A percentile compares a stretch with the other conserved stretches of the same genome.
Evolutionary conservation across 805 yeast genomes (phyloP).

Genomic region (Pichia paraexigua): DNA sequence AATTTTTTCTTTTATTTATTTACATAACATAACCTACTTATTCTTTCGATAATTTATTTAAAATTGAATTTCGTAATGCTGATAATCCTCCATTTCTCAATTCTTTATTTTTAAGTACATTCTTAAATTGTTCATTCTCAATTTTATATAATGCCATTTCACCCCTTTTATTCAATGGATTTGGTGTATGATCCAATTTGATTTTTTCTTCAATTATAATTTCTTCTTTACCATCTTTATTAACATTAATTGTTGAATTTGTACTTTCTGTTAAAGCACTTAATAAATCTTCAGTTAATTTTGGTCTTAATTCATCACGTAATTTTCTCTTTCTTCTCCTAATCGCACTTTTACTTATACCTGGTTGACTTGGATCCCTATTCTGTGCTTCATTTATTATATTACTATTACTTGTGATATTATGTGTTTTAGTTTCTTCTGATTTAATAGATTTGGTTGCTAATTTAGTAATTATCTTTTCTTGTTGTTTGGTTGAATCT

Average conservation of each 20-base stretch:
- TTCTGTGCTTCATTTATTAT: background rate
- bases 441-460: background rate
- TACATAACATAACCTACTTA: constrained; percentile 2
- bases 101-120: constrained; percentile 44
- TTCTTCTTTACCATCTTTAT: constrained; percentile 11
- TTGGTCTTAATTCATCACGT: constrained; percentile 58
- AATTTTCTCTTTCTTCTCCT: constrained; percentile 57
- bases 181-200: constrained; percentile 31
- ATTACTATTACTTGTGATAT: constrained; percentile 1
- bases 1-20: constrained; percentile 1
- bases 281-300: constrained; percentile 53
- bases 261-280: constrained; percentile 39
- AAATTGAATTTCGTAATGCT: constrained; percentile 54
- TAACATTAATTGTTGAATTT: constrained; percentile 11
- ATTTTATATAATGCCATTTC: constrained; percentile 41
- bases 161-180: constrained; percentile 32
- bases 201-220: constrained; percentile 23
- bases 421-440: background rate
- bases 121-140: constrained; percentile 44
- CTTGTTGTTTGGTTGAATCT: constrained; percentile 15
- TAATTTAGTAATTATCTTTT: constrained; percentile 14
- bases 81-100: constrained; percentile 58
- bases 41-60: constrained; percentile 19
- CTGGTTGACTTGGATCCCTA: constrained; percentile 29
- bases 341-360: constrained; percentile 57